Base-by-base conservation (phyloP, 1,284 basidiomycete species). In the Athelia sp. region DNA sequence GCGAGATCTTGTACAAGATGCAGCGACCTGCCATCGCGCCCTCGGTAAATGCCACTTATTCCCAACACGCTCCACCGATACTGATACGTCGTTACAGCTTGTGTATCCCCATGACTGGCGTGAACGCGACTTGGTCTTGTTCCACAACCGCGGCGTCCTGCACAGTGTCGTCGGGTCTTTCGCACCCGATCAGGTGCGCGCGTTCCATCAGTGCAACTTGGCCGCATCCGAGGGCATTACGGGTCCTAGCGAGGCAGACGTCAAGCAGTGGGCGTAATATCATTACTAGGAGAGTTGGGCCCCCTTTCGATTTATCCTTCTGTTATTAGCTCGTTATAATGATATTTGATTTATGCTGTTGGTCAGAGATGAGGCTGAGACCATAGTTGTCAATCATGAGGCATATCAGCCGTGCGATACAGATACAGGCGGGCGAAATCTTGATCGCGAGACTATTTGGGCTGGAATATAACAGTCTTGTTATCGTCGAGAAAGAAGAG, bases 21-120 rank as follows among this genome's bases (percentile, higher is more conserved):
- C 89, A 93, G 64, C 69, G 90, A 10, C 90, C 90, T 1, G 89
- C 81, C 6, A 93, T 93, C 54, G 79, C 83, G 1, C 88, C 89
- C 2, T 65, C 67, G 22, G 79, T 80, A 54, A 56, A 75, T 62
- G 35, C 38, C 18, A 3, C 2, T 8, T 38, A 29, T 38, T 40
- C 21, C 3, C 11, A 19, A 29, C 10, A 18, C 10, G 29, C 2
- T 23, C n/a, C 21, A 32, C 36, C 10, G 45, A 47, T 36, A 47
- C 17, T 36, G 15, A 40, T 45, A n/a, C 21, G 26, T 43, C 17
- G 35, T 34, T 42, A 14, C 51, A 79, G 75, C 67, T 81, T 17
- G 74, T 84, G 15, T 83, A 84, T 60, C 79, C 81, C 2, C 81
- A 83, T 52, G 78, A 90, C 61, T 90, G 81, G 78, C 65, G 36